Percentiles rank a stretch among this genome's conserved stretches.
Evolutionary conservation across 345 rosid species (phyloP).

Genomic region (Gossypium thurberi): DNA sequence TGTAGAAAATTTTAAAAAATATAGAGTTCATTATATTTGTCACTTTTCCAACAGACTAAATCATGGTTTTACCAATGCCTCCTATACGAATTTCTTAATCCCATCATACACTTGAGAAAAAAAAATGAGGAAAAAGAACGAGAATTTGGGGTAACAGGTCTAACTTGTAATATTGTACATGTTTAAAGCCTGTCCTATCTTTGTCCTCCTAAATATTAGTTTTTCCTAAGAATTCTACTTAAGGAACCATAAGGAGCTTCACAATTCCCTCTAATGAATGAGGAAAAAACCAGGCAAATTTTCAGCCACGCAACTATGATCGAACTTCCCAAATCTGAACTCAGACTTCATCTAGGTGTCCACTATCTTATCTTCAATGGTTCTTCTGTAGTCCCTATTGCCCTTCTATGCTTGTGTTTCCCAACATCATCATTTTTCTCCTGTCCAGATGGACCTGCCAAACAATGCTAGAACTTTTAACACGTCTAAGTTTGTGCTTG

Average conservation of each 20-base stretch:
- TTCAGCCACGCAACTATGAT: conserved; percentile 6
- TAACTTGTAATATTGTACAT: conserved; percentile 15
- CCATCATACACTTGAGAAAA: conserved; percentile 6
- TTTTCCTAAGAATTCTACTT: not conserved
- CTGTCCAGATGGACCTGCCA: conserved; percentile 27
- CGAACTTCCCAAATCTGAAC: conserved; percentile 11
- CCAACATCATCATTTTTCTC: conserved; percentile 25
- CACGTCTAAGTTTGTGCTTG: conserved; percentile 36
- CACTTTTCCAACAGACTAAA: conserved; percentile 7
- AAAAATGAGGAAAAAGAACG: not conserved
- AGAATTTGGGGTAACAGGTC: not conserved
- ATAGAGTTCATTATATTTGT: not conserved
- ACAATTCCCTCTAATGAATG: not conserved
- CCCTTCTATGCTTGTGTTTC: conserved; percentile 26
- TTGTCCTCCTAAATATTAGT: not conserved
- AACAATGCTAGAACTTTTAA: conserved; percentile 28
- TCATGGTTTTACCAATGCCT: conserved; percentile 15
- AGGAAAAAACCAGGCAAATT: not conserved
- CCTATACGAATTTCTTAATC: conserved; percentile 16
- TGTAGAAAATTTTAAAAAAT: conserved; percentile 8
- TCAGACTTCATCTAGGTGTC: not conserved
- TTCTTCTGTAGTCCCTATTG: conserved; percentile 12
- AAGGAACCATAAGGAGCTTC: not conserved
- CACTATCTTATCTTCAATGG: conserved; percentile 5
- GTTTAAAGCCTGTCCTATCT: conserved; percentile 11